These are phyloP conservation scores for Crucibulum laeve DNA, from an alignment of 768 basidiomycete genomes.

Conservation along the genomic window DNA sequence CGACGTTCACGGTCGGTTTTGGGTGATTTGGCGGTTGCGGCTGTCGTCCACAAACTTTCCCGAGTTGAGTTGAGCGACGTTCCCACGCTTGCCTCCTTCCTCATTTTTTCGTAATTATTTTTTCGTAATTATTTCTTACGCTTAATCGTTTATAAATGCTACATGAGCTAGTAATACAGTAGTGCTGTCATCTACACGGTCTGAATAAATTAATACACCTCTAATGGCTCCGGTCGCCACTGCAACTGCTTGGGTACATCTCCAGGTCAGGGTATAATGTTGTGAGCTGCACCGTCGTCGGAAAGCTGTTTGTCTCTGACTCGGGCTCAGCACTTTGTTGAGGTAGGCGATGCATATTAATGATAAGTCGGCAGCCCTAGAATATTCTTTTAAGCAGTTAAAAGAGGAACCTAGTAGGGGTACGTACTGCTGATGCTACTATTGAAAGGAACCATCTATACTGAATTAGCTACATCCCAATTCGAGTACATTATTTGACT, in stretches of 20 bases:
- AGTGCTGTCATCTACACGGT: too few relatives aligned
- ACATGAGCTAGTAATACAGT: too few relatives aligned
- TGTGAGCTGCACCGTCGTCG: constrained; percentile 11
- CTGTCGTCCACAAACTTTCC: constrained; percentile 27
- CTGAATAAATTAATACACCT: too few relatives aligned
- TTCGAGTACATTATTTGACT: constrained; percentile 1
- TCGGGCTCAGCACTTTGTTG: neutral
- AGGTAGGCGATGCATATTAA: constrained; percentile 15
- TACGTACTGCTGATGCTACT: constrained; percentile 20
- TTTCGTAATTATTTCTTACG: neutral
- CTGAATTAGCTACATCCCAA: neutral
- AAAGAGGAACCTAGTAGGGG: neutral
- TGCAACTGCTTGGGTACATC: neutral
- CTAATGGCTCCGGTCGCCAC: neutral
- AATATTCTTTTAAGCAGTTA: neutral
- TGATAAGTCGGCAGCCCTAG: constrained; percentile 20
- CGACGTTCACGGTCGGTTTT: constrained; percentile 42
- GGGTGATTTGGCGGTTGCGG: constrained; percentile 28
- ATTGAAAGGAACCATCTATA: constrained; percentile 24
- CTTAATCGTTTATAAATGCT: too few relatives aligned
- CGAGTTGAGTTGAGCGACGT: constrained; percentile 17
- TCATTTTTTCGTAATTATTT: neutral
- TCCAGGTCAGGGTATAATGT: constrained; percentile 5
- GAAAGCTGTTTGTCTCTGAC: constrained; percentile 1
- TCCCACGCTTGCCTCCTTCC: constrained; percentile 26